Evolutionary conservation across 73 alveolate species (phyloP).

Genomic region (Paramecium bursaria): DNA sequence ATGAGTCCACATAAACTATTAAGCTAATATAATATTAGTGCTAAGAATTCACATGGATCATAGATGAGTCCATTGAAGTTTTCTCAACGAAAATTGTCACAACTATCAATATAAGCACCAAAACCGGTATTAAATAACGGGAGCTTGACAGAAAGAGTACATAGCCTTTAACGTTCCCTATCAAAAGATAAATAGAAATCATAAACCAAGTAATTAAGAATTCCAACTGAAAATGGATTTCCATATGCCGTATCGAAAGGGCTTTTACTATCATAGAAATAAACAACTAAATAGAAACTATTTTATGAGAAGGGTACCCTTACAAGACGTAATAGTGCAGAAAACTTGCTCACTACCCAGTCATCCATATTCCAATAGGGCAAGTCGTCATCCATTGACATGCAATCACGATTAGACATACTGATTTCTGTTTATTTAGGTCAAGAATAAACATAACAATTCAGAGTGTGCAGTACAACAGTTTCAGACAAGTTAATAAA

Average conservation of each 20-base stretch:
- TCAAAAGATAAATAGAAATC: background rate
- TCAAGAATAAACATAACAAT: background rate
- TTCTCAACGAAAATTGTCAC: too few relatives aligned
- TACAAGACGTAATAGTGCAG: slow-evolving; percentile 44
- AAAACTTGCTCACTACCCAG: slow-evolving; percentile 9
- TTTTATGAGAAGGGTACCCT: slow-evolving; percentile 39
- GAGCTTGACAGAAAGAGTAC: slow-evolving; percentile 40
- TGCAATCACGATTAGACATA: background rate
- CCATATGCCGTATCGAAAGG: slow-evolving; percentile 21
- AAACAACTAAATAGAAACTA: background rate
- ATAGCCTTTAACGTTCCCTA: slow-evolving; percentile 21
- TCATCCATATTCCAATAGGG: background rate
- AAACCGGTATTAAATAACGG: too few relatives aligned
- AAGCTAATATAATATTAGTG: too few relatives aligned
- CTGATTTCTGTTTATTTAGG: slow-evolving; percentile 6
- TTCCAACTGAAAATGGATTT: slow-evolving; percentile 47
- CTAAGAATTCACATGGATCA: too few relatives aligned
- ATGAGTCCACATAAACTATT: too few relatives aligned
- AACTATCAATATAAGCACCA: too few relatives aligned
- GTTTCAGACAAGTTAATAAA: background rate
- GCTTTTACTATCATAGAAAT: background rate
- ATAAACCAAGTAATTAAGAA: background rate
- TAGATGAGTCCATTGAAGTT: too few relatives aligned
- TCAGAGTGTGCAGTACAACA: background rate
- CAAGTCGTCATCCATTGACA: slow-evolving; percentile 32